Base-by-base conservation (phyloP, 2,329 filamentous ascomycete genomes). In the Microdochium trichocladiopsis region DNA sequence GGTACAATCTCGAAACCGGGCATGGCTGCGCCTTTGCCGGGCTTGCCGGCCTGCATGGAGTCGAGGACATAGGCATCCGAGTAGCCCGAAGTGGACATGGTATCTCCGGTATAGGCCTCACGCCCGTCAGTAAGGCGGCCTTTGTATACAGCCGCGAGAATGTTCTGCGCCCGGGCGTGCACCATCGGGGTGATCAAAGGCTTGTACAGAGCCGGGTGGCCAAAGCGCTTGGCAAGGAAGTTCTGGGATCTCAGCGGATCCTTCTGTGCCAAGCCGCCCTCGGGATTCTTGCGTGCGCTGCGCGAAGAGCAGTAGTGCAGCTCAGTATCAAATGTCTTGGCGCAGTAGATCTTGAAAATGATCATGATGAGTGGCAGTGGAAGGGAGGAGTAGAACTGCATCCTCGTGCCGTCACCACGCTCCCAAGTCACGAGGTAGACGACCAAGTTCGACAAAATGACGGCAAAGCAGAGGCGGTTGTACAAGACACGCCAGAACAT, bases 181-280 rank as follows among this genome's bases (percentile, higher is more conserved):
- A 97, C 93, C 92, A 97, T 96, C 2, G 93, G 93, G 0, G 91
- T 95, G 60, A 93, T 92, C 21, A 97, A 78, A 3, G 88, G 87
- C 68, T 88, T 88, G 74, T 94, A 96, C 16, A 97, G 77, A 4
- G 89, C 91, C 1, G 93, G 94, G 66, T 99, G 90, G 2, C 91
- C 92, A 65, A 96, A 99, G 24, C 88, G 81, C 23, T 83, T 84
- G 54, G 81, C 87, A 52, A 91, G 80, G 61, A 81, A 87, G 67
- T 87, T 91, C 64, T 70, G 85, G 61, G 79, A 82, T 66, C 74
- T 65, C 16, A 75, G 73, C 50, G 73, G 70, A 51, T 80, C 75
- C 66, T 82, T 83, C 28, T 73, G 67, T 21, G 41, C 41, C 53
- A 78, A 60, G 22, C 66, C 71, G 2, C 65, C 67, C 58, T 81